Conservation (phyloP, 2,329 filamentous ascomycete genomes). For the Fusarium cicatricum region DNA sequence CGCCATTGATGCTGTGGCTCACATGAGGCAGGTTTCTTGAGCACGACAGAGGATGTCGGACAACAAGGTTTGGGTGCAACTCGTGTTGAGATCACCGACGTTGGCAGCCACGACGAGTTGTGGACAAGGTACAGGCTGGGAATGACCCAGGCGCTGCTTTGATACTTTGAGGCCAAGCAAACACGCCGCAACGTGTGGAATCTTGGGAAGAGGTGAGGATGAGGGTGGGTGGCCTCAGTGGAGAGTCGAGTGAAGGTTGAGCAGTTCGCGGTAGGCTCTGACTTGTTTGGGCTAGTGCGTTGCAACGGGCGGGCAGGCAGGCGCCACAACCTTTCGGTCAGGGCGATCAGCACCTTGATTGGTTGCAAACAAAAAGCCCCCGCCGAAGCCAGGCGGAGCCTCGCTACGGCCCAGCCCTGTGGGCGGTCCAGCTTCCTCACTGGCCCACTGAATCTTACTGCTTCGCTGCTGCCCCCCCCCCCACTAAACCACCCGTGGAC, state of each 20-base stretch:
- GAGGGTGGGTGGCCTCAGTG: no score
- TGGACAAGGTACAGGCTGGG: conserved; percentile 5
- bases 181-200: neutral
- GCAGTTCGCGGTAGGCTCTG: conserved; percentile 19
- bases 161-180: neutral
- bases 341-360: conserved; percentile 16
- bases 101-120: conserved; percentile 12
- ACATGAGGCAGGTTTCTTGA: neutral
- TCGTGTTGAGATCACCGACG: conserved; percentile 10
- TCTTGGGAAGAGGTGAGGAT: conserved; percentile 3
- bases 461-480: no score
- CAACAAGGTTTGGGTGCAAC: conserved; percentile 12
- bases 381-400: conserved; percentile 19
- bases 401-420: conserved; percentile 31
- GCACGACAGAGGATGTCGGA: conserved; percentile 2
- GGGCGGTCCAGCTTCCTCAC: conserved; percentile 3
- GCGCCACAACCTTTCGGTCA: conserved; percentile 28
- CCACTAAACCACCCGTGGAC: conserved; percentile 7
- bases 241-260: conserved; percentile 12
- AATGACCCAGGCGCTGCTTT: neutral
- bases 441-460: conserved; percentile 1
- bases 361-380: neutral
- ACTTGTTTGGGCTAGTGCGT: conserved; percentile 12
- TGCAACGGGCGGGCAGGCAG: conserved; percentile 27
- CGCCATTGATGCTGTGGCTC: conserved; percentile 35